Evolutionary conservation across 1,284 basidiomycete species (phyloP).

Genomic region (Puccinia triticina): DNA sequence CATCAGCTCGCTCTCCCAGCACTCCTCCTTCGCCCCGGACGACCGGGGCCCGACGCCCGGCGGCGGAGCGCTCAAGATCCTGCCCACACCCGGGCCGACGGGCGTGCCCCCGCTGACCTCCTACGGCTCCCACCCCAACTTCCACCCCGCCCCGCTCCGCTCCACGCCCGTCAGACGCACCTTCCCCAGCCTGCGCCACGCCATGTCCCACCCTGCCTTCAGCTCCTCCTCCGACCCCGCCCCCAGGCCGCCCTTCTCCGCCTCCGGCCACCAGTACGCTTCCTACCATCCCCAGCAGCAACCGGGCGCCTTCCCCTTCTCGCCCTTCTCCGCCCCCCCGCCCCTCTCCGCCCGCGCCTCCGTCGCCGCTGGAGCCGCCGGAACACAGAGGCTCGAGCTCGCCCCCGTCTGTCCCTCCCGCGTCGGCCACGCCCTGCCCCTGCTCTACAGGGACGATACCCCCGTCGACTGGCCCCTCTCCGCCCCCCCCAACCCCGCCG

Average conservation of each 20-base stretch:
- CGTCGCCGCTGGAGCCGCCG: too few species aligned
- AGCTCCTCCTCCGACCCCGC: slow-evolving; percentile 16
- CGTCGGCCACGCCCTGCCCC: background rate
- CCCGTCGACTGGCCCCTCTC: slow-evolving; percentile 12
- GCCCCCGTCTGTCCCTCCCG: slow-evolving; percentile 44
- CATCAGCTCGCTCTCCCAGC: slow-evolving; percentile 36
- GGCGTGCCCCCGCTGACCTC: background rate
- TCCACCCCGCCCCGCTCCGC: slow-evolving; percentile 25
- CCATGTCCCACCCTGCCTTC: slow-evolving; percentile 44
- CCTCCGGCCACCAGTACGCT: slow-evolving; percentile 14
- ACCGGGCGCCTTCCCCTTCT: slow-evolving; percentile 15
- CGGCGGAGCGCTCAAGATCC: slow-evolving; percentile 8
- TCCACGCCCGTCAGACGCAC: slow-evolving; percentile 22
- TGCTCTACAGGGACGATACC: slow-evolving; percentile 1
- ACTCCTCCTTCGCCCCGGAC: slow-evolving; percentile 43
- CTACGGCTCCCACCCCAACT: slow-evolving; percentile 29
- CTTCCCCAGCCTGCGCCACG: slow-evolving; percentile 43
- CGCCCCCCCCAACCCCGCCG: background rate
- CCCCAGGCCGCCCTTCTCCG: slow-evolving; percentile 6
- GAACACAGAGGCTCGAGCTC: too few species aligned
- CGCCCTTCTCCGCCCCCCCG: slow-evolving; percentile 41
- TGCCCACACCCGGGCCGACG: background rate
- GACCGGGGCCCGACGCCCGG: too few species aligned
- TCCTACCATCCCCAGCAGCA: too few species aligned
- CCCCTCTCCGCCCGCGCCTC: background rate